Evolutionary conservation across 768 basidiomycete species (phyloP).

Genomic region (Lactarius vividus): DNA sequence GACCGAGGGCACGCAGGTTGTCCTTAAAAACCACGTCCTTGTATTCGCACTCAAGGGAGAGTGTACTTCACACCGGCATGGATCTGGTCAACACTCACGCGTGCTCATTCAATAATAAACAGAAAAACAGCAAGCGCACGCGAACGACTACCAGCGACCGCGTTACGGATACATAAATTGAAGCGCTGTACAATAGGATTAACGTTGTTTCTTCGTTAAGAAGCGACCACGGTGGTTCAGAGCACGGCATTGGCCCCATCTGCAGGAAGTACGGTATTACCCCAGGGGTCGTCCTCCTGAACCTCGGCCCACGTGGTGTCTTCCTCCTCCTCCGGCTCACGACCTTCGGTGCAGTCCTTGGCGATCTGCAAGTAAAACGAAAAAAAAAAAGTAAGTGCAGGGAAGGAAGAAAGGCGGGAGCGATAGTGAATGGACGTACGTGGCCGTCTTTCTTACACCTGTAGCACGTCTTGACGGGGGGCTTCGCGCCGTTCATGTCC

Average conservation of each 20-base stretch:
- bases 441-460: slow-evolving; percentile 88
- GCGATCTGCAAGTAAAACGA: slow-evolving; percentile 31
- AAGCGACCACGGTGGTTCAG: neutral
- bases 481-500: slow-evolving; percentile 41
- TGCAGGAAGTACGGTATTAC: slow-evolving; percentile 1
- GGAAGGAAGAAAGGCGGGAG: neutral
- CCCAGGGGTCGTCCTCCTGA: slow-evolving; percentile 12
- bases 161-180: neutral
- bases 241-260: neutral
- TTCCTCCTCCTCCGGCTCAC: slow-evolving; percentile 25
- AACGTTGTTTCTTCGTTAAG: neutral
- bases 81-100: neutral
- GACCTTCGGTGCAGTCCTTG: slow-evolving; percentile 37
- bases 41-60: neutral
- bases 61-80: neutral
- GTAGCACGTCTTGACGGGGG: slow-evolving; percentile 80
- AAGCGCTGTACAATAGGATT: neutral
- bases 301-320: slow-evolving; percentile 24
- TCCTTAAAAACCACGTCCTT: neutral
- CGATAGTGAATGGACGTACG: slow-evolving; percentile 45
- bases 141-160: neutral
- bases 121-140: neutral
- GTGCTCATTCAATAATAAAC: neutral
- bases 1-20: neutral
- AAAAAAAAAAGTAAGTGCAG: neutral